These are phyloP conservation scores for Vanilla planifolia DNA, from an alignment of 106 monocot genomes.

Conservation along the genomic window DNA sequence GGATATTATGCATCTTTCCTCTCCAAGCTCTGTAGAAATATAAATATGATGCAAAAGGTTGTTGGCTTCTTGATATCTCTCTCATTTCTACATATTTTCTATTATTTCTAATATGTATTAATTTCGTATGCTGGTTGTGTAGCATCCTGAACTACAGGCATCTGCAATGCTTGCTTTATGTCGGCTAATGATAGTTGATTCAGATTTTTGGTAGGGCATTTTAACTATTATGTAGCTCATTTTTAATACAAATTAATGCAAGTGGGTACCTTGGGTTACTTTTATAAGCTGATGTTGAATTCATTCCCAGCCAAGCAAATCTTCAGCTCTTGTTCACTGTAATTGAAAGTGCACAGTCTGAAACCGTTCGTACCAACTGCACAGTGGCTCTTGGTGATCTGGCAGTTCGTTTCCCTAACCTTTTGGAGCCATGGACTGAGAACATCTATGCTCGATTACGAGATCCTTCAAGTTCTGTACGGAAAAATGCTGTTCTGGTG, in stretches of 20 bases:
- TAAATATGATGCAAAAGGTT: conserved; percentile 87
- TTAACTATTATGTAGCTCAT: background rate
- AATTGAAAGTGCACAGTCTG: conserved; percentile 71
- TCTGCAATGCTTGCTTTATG: conserved; percentile 98
- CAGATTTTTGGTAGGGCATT: conserved; percentile 75
- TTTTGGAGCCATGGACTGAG: conserved; percentile 96
- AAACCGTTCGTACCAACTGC: conserved; percentile 94
- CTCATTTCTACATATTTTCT: background rate
- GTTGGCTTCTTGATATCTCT: background rate
- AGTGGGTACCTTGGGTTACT: background rate
- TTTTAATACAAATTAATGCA: background rate
- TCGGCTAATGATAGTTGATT: conserved; percentile 92
- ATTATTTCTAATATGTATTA: background rate
- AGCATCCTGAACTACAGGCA: conserved; percentile 87
- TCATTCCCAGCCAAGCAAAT: conserved; percentile 67
- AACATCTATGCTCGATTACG: conserved; percentile 85
- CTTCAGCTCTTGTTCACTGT: conserved; percentile 95
- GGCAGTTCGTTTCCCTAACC: conserved; percentile 91
- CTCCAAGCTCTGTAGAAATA: conserved; percentile 89
- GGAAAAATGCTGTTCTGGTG: conserved; percentile 98
- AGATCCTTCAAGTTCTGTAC: conserved; percentile 78
- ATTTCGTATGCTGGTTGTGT: too few species aligned
- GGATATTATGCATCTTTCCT: conserved; percentile 78
- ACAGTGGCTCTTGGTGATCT: conserved; percentile 91
- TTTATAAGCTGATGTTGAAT: background rate